phyloP scores from a whole-genome alignment of 2,329 filamentous ascomycete genomes.

The Exophiala xenobiotica region DNA sequence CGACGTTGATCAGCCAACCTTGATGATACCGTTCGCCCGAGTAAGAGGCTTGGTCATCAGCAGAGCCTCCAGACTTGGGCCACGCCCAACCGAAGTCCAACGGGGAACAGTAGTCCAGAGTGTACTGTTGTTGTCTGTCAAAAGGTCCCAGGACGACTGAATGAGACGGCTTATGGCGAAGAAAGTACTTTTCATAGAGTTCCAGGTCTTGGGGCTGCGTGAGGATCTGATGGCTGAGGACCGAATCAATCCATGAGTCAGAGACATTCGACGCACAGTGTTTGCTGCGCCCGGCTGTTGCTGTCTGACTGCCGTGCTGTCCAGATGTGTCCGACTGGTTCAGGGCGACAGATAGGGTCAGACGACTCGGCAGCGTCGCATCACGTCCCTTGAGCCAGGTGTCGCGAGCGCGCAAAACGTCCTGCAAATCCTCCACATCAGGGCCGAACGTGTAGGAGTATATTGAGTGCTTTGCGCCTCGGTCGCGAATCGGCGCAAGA shows the following conservation, averaged over 20 bases:
- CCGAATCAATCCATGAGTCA: background rate
- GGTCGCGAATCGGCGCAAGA: conserved; percentile 37
- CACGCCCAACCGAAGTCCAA: conserved; percentile 50
- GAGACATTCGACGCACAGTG: background rate
- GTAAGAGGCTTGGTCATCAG: background rate
- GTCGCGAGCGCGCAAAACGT: conserved; percentile 49
- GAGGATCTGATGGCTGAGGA: conserved; percentile 6
- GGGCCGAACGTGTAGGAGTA: conserved; percentile 54
- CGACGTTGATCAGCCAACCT: conserved; percentile 59
- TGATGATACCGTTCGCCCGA: conserved; percentile 33
- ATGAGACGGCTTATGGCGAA: conserved; percentile 34
- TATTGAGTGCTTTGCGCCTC: conserved; percentile 45
- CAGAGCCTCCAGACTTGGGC: conserved; percentile 29
- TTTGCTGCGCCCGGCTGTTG: no score
- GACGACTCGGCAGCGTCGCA: conserved; percentile 51
- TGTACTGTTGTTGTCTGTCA: conserved; percentile 44
- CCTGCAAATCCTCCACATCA: conserved; percentile 49
- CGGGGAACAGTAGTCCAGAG: conserved; percentile 42
- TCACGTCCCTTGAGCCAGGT: conserved; percentile 50
- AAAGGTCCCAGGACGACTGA: conserved; percentile 53
- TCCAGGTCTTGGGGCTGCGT: conserved; percentile 1
- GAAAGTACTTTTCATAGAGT: conserved; percentile 12
- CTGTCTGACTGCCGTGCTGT: background rate
- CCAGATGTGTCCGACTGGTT: background rate
- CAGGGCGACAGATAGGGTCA: conserved; percentile 30